Base-by-base conservation (phyloP, 2,329 filamentous ascomycete genomes). In the Periglandula ipomoeae region DNA sequence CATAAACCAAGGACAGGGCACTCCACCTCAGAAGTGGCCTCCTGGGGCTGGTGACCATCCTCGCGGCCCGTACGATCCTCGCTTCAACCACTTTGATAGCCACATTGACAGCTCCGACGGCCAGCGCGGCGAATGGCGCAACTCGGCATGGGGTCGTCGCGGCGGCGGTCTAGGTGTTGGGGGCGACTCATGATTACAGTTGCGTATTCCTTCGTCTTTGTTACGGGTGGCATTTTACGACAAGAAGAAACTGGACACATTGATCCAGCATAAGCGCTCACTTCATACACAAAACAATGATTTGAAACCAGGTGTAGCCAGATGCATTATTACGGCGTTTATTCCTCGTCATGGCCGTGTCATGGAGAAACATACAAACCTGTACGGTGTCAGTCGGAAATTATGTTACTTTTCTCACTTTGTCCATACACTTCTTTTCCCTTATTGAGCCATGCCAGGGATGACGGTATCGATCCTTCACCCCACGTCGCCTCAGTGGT, bases 71-170 rank as follows among this genome's bases (percentile, higher is more conserved):
- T 74, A 75, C 52, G 61, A 61, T 26, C 53, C 51, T 47, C 70
- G 74, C 30, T 70, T 70, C 49, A 72, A 74, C 53, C 67, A 66
- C 43, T 65, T 67, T 2, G 72, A 74, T 50, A 65, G 63, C 49
- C 67, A 67, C 44, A 57, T 68, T 22, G 65, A 69, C 52, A 64
- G 59, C 34, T 57, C 65, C 30, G 69, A 72, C 43, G 66, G 61
- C 42, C 72, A 72, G 52, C 72, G 72, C 41, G 70, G 73, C 48
- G 75, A 80, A 51, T 81, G 77, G 75, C 72, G 78, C 30, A 79
- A 78, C 58, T 81, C 77, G 17, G 75, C 67, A 34, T 78, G 71
- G 70, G 70, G 68, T 24, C 73, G 73, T 43, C 75, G 72, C 51
- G 74, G 69, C 53, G 70, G 73, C 20, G 71, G 71, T 23, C 64